phyloP scores from a whole-genome alignment of 2,329 filamentous ascomycete genomes.

The Cercospora sp. region DNA sequence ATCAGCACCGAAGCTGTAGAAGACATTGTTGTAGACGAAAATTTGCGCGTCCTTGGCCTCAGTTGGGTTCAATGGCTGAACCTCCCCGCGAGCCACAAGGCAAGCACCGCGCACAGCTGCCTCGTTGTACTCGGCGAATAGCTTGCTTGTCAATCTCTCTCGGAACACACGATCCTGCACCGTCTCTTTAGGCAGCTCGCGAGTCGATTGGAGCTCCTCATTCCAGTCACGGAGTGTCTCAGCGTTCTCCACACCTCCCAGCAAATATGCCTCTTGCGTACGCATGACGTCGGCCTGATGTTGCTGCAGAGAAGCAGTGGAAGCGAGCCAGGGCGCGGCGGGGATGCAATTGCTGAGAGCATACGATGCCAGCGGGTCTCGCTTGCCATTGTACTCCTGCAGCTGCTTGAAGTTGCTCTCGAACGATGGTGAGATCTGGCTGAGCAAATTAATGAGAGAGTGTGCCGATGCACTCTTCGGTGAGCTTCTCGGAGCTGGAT shows the following conservation, averaged over 20 bases:
- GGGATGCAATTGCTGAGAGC: conserved; percentile 95
- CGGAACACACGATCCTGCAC: conserved; percentile 96
- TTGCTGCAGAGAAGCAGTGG: conserved; percentile 61
- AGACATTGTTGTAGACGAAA: conserved; percentile 99
- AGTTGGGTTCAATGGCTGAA: conserved; percentile 90
- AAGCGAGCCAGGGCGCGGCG: conserved; percentile 86
- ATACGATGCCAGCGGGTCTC: conserved; percentile 88
- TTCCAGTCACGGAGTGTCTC: conserved; percentile 98
- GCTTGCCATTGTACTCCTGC: conserved; percentile 79
- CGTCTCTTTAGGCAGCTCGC: conserved; percentile 87
- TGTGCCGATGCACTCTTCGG: conserved; percentile 80
- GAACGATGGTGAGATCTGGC: conserved; percentile 81
- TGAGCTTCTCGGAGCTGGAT: conserved; percentile 75
- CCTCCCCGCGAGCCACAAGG: conserved; percentile 86
- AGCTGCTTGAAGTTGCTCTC: conserved; percentile 71
- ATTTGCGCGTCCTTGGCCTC: conserved; percentile 93
- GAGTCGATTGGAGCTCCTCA: conserved; percentile 95
- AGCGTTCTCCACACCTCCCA: conserved; percentile 87
- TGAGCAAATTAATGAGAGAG: conserved; percentile 79
- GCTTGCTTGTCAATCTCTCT: conserved; percentile 88
- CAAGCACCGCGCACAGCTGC: conserved; percentile 90
- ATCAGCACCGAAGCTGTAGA: conserved; percentile 97
- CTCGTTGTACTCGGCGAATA: conserved; percentile 97
- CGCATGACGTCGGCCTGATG: conserved; percentile 84
- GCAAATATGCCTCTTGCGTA: conserved; percentile 87